Evolutionary conservation across 768 basidiomycete genomes (phyloP), one percentile per base, ranked within the genome.

Genomic region (Phanerodontia chrysosporium): DNA sequence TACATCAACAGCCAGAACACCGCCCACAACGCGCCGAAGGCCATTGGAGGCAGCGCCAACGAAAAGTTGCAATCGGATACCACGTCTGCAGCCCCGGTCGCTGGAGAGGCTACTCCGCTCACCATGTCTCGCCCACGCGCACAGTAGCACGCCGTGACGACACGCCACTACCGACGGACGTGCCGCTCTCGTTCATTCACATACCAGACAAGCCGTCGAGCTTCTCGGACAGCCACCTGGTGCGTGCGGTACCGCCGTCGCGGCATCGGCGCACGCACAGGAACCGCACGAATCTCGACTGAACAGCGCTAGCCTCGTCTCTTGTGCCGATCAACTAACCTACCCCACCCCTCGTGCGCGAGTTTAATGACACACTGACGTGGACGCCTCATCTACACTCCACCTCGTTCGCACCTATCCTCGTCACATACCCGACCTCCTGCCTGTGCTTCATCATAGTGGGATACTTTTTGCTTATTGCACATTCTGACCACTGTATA

Each of bases 41-140:
- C 81, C 9, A 69, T 92, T 55, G 89, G 90, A 28, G 89, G 89
- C 14, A 80, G 78, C 53, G 84, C 79, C 12, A 69, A 77, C 36
- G 77, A 85, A 35, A 21, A 69, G 22, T 51, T 64, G 22, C 39
- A 62, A 49, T 44, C 55, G 16, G 58, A 49, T 25, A 62, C 58
- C 32, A 52, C 63, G 6, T 64, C 65, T 21, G 66, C 69, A 51
- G 68, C 65, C 24, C 55, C 45, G n/a, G 39, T 27, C 12, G 56
- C 35, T 16, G 61, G 57, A 13, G 59, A 70, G 22, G 66, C 67
- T 22, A 62, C 61, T 2, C 56, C 60, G 4, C 70, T 21, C 66
- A 72, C 58, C 77, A 80, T 64, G 85, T 89, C 35, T 76, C 78
- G 6, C 87, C 87, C 13, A 89, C 87, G 9, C 72, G 77, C 66